Conservation (phyloP, 2,329 filamentous ascomycete genomes). For the Fusarium vanettenii region DNA sequence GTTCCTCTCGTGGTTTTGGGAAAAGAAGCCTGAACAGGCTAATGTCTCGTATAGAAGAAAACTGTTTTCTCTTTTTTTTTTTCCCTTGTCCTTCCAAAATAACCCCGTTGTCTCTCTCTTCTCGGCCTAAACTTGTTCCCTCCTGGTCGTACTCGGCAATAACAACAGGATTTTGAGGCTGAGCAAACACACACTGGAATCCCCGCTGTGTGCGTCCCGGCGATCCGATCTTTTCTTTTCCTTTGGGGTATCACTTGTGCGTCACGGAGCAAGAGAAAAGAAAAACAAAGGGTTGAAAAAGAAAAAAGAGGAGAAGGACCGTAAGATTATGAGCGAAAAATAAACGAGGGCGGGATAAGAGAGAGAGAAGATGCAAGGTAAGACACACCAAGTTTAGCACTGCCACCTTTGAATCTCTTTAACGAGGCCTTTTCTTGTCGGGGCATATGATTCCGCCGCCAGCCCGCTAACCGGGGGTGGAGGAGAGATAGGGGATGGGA, state of each 20-base stretch:
- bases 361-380: not conserved
- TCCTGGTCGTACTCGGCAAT: slow-evolving; percentile 2
- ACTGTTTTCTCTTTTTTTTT: not conserved
- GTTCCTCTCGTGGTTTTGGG: not conserved
- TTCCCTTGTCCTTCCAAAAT: not conserved
- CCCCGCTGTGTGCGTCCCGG: not conserved
- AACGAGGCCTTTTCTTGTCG: not conserved
- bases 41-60: not conserved
- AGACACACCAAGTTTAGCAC: slow-evolving; percentile 14
- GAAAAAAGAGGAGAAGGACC: not conserved
- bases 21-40: not conserved
- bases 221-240: not conserved
- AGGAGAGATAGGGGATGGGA: not conserved
- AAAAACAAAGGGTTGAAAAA: not conserved
- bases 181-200: not conserved
- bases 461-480: not conserved
- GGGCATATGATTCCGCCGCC: not conserved
- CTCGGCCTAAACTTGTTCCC: not conserved
- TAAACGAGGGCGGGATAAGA: not conserved
- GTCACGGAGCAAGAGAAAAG: not conserved
- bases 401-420: slow-evolving; percentile 20
- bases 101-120: not conserved
- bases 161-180: not conserved
- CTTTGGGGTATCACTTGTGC: not conserved
- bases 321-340: not conserved